Base-by-base conservation (phyloP, 1,284 basidiomycete genomes). In the Trichosporon ovoides region DNA sequence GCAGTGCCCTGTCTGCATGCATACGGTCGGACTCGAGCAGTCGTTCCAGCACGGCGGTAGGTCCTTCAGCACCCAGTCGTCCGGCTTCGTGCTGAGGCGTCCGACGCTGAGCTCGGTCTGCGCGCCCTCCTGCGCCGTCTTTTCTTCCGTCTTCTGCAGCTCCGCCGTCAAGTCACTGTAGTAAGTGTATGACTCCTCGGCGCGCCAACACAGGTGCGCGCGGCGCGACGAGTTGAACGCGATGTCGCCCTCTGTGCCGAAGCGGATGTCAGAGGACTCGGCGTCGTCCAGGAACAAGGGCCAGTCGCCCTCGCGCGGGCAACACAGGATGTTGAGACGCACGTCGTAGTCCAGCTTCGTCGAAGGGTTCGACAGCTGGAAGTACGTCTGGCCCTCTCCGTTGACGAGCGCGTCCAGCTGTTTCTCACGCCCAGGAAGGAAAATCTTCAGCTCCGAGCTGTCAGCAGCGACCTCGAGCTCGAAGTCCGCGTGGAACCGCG, bases 41-140 rank as follows among this genome's bases (percentile, higher is more conserved):
- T 76, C 71, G 64, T 78, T 78, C 69, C 72, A 75, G 64, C 77
- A 78, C 11, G 73, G 59, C 6, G 71, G 72, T 3, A 76, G 59
- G 20, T 69, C 63, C 50, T 68, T 70, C n/a, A 72, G 55, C 7
- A 64, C 66, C 77, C 77, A 78, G 12, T 69, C 61, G 57, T 70
- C 55, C 0, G 74, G 71, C 22, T 49, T 33, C 7, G 18, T 20
- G 28, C 31, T 56, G 33, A 51, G 38, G 2, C 43, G 24, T 13
- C 24, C 43, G 28, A 31, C 28, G 28, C 28, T 31, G 2, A 24
- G 43, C 24, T 22, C 22, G 7, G 22, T 7, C 12, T 24, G 22
- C 22, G 16, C 28, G 24, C 19, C 43, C 16, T 16, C 43, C 13
- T 18, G 9, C 18, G 14, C 12, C 19, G 56, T 48, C 46, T 22